Evolutionary conservation across 805 yeast species (phyloP).

Genomic region (Pichia pseudocactophila): DNA sequence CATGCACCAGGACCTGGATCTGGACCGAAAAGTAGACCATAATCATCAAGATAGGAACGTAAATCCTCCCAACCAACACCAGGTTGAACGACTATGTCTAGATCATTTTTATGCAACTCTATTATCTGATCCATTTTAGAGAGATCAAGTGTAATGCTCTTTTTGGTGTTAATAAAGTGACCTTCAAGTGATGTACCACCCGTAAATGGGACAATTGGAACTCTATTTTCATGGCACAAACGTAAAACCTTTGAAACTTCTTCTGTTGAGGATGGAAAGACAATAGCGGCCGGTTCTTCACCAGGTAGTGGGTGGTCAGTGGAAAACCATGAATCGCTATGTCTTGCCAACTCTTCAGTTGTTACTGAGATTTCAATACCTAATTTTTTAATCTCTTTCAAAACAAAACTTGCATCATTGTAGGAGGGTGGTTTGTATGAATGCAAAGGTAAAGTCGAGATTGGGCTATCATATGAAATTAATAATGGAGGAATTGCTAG

Average conservation of each 20-base stretch:
- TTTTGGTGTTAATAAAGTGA: slow-evolving; percentile 61
- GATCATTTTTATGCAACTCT: slow-evolving; percentile 49
- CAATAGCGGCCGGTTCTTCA: slow-evolving; percentile 36
- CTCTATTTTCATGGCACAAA: slow-evolving; percentile 47
- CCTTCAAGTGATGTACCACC: slow-evolving; percentile 82
- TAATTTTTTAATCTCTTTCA: slow-evolving; percentile 40
- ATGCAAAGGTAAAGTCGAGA: no score
- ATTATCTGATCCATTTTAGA: slow-evolving; percentile 53
- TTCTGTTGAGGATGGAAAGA: slow-evolving; percentile 56
- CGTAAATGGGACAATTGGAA: slow-evolving; percentile 68
- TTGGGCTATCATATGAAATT: no score
- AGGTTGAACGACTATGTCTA: slow-evolving; percentile 68
- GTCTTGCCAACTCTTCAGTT: slow-evolving; percentile 26
- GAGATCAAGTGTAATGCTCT: slow-evolving; percentile 53
- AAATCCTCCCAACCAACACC: slow-evolving; percentile 75
- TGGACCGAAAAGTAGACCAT: slow-evolving; percentile 59
- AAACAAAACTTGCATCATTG: no score
- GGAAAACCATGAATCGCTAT: slow-evolving; percentile 26
- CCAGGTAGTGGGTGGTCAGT: slow-evolving; percentile 27
- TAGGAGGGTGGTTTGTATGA: no score
- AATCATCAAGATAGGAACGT: slow-evolving; percentile 39
- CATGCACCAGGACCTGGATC: slow-evolving; percentile 78
- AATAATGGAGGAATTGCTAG: no score
- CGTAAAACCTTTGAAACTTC: slow-evolving; percentile 58
- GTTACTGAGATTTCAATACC: slow-evolving; percentile 12